phyloP scores from a whole-genome alignment of 2,329 filamentous ascomycete genomes.

The Aspergillus aculeatus region DNA sequence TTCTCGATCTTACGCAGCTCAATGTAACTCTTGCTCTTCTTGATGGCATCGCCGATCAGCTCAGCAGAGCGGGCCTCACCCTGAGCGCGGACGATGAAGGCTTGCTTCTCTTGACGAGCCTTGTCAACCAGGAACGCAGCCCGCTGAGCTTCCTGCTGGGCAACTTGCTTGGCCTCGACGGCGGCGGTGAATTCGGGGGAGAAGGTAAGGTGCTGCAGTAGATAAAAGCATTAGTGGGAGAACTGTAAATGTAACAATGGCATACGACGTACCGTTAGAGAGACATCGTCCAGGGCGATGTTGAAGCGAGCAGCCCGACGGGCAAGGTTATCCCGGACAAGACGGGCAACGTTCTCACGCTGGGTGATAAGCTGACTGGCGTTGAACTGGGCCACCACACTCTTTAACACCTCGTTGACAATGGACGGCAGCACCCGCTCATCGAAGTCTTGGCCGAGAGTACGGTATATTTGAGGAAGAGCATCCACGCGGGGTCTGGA shows the following conservation, averaged over 20 bases:
- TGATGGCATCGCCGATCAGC: conserved; percentile 97
- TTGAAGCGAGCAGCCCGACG: conserved; percentile 93
- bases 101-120: conserved; percentile 98
- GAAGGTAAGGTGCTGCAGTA: conserved; percentile 61
- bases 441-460: conserved; percentile 91
- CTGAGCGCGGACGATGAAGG: conserved; percentile 96
- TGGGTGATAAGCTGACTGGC: conserved; percentile 97
- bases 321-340: conserved; percentile 91
- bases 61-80: conserved; percentile 98
- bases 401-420: conserved; percentile 98
- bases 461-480: conserved; percentile 95
- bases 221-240: conserved; percentile 6
- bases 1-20: conserved; percentile 99
- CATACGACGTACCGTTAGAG: conserved; percentile 71
- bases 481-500: conserved; percentile 84
- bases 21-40: conserved; percentile 97
- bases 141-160: conserved; percentile 89
- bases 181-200: conserved; percentile 69
- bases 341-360: conserved; percentile 88
- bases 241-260: neutral
- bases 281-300: conserved; percentile 95
- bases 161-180: conserved; percentile 68
- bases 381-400: conserved; percentile 98
- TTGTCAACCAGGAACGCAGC: conserved; percentile 98
- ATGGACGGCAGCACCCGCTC: conserved; percentile 96